These are phyloP conservation scores for Mucor racemosus DNA, from an alignment of 371 early-diverging fungal species.

Conservation along the genomic window DNA sequence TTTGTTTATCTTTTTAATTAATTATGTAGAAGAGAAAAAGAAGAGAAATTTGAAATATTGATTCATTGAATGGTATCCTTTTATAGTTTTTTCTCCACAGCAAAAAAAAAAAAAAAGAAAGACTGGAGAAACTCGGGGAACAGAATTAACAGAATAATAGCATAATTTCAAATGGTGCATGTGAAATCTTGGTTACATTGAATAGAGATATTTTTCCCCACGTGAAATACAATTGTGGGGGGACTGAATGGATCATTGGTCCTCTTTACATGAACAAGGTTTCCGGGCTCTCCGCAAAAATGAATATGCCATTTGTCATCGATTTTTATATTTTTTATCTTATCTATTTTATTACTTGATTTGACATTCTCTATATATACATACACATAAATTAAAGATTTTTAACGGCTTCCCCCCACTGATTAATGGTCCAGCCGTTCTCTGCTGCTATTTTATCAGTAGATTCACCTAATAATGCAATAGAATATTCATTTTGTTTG, in stretches of 20 bases:
- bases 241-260: constrained; percentile 7
- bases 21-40: constrained; percentile 7
- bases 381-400: constrained; percentile 1
- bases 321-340: constrained; percentile 16
- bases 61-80: neutral
- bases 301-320: constrained; percentile 28
- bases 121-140: constrained; percentile 23
- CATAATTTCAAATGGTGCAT: constrained; percentile 3
- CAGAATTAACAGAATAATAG: constrained; percentile 2
- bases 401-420: constrained; percentile 26
- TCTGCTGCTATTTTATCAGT: constrained; percentile 37
- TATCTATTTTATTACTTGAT: constrained; percentile 19
- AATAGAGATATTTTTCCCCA: constrained; percentile 10
- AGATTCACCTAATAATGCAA: constrained; percentile 51
- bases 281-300: constrained; percentile 27
- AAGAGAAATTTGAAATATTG: neutral
- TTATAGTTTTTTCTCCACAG: neutral
- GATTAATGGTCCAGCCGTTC: constrained; percentile 43
- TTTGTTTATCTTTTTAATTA: neutral
- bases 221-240: constrained; percentile 23
- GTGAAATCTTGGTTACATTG: neutral
- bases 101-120: too few relatives aligned
- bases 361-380: constrained; percentile 5
- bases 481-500: constrained; percentile 28
- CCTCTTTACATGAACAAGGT: neutral